Conservation (phyloP, 2,329 filamentous ascomycete species). For the Phaeosphaeria sp. region DNA sequence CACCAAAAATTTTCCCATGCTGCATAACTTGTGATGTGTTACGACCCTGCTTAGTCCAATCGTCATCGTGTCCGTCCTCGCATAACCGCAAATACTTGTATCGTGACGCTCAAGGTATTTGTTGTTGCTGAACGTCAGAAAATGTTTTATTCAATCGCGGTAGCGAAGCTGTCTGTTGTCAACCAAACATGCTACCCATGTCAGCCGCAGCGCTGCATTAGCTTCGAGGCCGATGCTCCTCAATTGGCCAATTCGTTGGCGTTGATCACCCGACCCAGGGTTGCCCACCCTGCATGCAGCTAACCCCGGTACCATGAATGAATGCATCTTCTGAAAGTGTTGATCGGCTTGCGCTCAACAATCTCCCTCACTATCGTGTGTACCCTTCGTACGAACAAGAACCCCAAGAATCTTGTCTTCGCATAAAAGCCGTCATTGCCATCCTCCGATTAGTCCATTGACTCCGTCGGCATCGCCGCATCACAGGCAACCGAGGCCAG, state of each 20-base stretch:
- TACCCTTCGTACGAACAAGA: constrained; percentile 10
- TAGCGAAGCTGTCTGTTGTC: not conserved
- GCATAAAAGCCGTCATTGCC: constrained; percentile 10
- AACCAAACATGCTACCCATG: constrained; percentile 5
- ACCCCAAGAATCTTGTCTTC: constrained; percentile 1
- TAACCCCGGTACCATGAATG: constrained; percentile 24
- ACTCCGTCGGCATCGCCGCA: constrained; percentile 32
- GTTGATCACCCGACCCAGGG: constrained; percentile 33
- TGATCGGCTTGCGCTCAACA: constrained; percentile 26
- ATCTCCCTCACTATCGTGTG: constrained; percentile 9
- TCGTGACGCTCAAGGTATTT: not conserved
- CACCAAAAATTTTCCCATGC: not conserved
- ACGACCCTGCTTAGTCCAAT: not conserved
- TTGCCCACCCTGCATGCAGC: constrained; percentile 10
- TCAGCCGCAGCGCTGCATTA: constrained; percentile 4
- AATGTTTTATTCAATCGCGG: not conserved
- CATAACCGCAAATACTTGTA: not conserved
- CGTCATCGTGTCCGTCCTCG: not conserved
- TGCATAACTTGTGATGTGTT: not conserved
- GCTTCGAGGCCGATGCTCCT: not conserved
- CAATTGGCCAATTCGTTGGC: constrained; percentile 32
- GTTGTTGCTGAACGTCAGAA: not conserved
- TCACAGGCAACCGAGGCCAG: constrained; percentile 47
- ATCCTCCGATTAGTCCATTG: constrained; percentile 19
- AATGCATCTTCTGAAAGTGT: constrained; percentile 26